Evolutionary conservation across 352 stramenopile genomes (phyloP), one percentile per base, ranked within the genome.

Genomic region (Phytophthora ohioensis): DNA sequence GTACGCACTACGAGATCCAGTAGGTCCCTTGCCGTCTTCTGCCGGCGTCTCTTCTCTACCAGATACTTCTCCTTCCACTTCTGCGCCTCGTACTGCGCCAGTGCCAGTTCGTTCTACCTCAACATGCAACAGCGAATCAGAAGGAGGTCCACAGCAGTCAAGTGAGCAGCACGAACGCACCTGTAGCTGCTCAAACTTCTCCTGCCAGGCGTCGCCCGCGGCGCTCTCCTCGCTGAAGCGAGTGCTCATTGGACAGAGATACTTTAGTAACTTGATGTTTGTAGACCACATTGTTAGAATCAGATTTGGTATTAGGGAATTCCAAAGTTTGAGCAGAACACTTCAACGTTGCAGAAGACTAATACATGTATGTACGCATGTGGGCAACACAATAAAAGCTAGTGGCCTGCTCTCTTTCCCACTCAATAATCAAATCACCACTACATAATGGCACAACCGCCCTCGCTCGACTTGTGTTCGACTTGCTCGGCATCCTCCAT

Each of bases 31-130:
- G 84, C 80, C 38, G 91, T 81, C 59, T 82, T 81, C 54, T 90
- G 86, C 4, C 88, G 85, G 4, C 85, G 80, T 60, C 83, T 73
- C 53, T 87, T 90, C 80, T 94, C 88, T 6, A 81, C 71, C n/a
- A 80, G 4, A 54, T 87, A 95, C 80, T 95, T 93, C 45, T 91
- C 83, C 59, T 90, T 93, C 88, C 88, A 95, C 59, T 84, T 85
- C 46, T 80, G 60, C 12, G 88, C 76, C 68, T 95, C 88, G 56
- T 92, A 91, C 64, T 78, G 74, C 13, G 81, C 83, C 60, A 92
- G 64, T 57, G 74, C 77, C 43, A 92, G 70, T 63, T 86, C 85
- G 48, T 88, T 82, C 88, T 92, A 49, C 5, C 36, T 32, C 35
- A 51, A 64, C 5, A 42, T 36, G 10, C 10, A 55, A 7, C 17